Evolutionary conservation across 805 yeast species (phyloP), one percentile per base, ranked within the genome.

Genomic region (Candida quercuum): DNA sequence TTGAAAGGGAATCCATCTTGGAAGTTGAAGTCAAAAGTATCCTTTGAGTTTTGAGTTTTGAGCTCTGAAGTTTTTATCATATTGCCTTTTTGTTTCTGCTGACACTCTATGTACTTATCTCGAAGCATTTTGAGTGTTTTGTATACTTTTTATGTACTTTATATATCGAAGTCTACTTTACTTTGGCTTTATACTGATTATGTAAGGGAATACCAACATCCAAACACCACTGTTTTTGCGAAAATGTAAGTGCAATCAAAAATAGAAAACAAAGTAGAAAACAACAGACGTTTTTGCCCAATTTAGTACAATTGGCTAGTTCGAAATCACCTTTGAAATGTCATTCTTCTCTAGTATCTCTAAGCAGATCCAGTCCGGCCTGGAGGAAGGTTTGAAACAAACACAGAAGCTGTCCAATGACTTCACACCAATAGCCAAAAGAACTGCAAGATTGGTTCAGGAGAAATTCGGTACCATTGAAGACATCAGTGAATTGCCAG

Each of bases 401-500:
- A 71, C 69, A 3, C 60, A 56, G 38, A 60, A 59, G 37, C 47
- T 60, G 32, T 52, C 63, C 15, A 72, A 61, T 43, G 72, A 63
- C 45, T 57, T 75, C 51, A 64, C 71, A 41, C 82, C 85, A 33
- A 67, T 76, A 43, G 67, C 83, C 28, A 66, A 74, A 52, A 69
- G 82, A 54, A 79, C 85, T 9, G 67, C 72, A 12, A 68, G 78
- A 50, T 67, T 76, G 35, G 64, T 81, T 17, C 78, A 80, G 48
- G 77, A 77, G 50, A 80, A 71, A 49, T 69, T 82, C 42, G 81
- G 84, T 25, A 67, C 76, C 26, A 71, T 78, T 39, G 86, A 78
- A 45, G 81, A 74, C 40, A 80, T 80, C 33, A 74, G 83, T 39
- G 86, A 82, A 56, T 68, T 85, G 36, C 94, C 94, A 33, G 74